Conservation (phyloP, 257 asterid species). For the Galeopsis tetrahit region DNA sequence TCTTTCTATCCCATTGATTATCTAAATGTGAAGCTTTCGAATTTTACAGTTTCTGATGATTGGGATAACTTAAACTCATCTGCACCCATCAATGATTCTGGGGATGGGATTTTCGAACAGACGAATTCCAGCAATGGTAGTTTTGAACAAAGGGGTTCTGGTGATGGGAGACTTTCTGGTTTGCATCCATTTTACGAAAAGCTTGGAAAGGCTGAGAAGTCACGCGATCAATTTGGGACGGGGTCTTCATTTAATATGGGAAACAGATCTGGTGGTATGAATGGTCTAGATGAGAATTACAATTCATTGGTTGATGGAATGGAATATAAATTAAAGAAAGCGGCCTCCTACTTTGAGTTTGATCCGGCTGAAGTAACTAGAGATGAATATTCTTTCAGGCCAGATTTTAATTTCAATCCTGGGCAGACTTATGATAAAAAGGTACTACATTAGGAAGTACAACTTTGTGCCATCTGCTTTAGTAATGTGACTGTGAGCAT, state of each 20-base stretch:
- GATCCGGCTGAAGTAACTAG: constrained; percentile 61
- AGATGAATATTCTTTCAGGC: constrained; percentile 72
- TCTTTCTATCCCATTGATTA: constrained; percentile 1
- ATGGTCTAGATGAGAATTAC: constrained; percentile 47
- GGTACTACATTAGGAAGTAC: constrained; percentile 47
- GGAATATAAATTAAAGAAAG: constrained; percentile 62
- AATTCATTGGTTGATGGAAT: constrained; percentile 65
- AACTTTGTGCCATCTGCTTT: neutral
- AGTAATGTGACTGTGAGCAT: neutral
- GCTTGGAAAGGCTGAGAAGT: constrained; percentile 59
- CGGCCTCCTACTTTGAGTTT: constrained; percentile 68
- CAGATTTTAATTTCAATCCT: constrained; percentile 58
- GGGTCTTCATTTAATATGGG: constrained; percentile 39
- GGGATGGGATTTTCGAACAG: neutral
- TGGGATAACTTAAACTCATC: constrained; percentile 33
- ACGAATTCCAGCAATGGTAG: constrained; percentile 38
- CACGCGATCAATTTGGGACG: constrained; percentile 42
- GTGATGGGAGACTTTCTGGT: constrained; percentile 37
- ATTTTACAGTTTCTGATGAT: constrained; percentile 43
- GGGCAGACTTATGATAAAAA: constrained; percentile 69
- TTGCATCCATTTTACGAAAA: constrained; percentile 48
- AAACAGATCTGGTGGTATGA: constrained; percentile 35
- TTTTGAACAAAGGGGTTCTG: constrained; percentile 40
- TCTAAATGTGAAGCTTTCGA: neutral
- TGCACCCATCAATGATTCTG: constrained; percentile 53